Evolutionary conservation across 768 basidiomycete genomes (phyloP).

Genomic region (Tulasnella sp.): DNA sequence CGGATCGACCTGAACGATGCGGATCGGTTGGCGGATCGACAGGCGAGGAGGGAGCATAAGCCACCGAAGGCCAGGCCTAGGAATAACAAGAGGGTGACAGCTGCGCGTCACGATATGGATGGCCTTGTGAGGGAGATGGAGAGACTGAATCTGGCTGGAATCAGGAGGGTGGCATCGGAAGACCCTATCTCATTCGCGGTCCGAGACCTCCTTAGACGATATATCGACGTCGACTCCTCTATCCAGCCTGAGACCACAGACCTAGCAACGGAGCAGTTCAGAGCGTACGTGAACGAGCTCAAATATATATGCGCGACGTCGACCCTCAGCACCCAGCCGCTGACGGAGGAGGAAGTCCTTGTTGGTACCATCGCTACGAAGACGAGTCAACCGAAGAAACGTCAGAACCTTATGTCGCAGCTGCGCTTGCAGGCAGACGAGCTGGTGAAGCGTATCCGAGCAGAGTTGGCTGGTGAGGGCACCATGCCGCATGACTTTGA

Average conservation of each 20-base stretch:
- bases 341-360: conserved; percentile 55
- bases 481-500: not conserved
- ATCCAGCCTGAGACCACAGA: not conserved
- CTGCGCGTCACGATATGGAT: not conserved
- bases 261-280: conserved; percentile 17
- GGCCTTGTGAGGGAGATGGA: not conserved
- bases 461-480: conserved; percentile 34
- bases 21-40: not conserved
- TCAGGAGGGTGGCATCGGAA: too few species aligned
- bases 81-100: too few species aligned
- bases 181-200: conserved; percentile 8
- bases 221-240: not conserved
- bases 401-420: conserved; percentile 43
- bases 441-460: conserved; percentile 42
- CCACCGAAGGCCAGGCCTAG: too few species aligned
- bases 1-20: conserved; percentile 40
- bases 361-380: conserved; percentile 59
- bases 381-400: conserved; percentile 44
- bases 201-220: not conserved
- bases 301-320: conserved; percentile 38
- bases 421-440: conserved; percentile 45
- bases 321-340: conserved; percentile 26
- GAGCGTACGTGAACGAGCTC: conserved; percentile 37
- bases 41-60: conserved; percentile 4
- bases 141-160: not conserved